These are phyloP conservation scores for Yamadazyma mexicana DNA, from an alignment of 1,139 yeast genomes.

Conservation along the genomic window DNA sequence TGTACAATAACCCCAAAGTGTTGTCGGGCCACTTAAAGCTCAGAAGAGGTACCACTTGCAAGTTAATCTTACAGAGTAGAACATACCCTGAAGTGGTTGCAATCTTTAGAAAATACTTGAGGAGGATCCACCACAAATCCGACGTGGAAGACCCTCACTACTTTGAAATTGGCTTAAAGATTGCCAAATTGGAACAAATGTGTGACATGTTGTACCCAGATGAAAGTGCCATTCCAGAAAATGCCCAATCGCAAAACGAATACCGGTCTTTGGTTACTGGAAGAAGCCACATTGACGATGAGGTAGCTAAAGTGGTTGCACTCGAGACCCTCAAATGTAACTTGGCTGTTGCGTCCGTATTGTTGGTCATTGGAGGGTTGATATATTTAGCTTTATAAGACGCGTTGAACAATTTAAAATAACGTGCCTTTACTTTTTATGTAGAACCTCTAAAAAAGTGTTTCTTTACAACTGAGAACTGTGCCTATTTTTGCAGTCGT, in stretches of 20 bases:
- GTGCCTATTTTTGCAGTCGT: too few relatives aligned
- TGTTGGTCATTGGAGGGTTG: constrained; percentile 1
- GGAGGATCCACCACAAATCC: constrained; percentile 75
- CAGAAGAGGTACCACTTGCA: constrained; percentile 87
- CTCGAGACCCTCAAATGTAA: constrained; percentile 30
- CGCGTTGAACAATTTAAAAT: background rate
- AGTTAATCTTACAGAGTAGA: constrained; percentile 70
- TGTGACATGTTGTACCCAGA: constrained; percentile 74
- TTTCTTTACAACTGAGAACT: too few relatives aligned
- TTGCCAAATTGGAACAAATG: constrained; percentile 86
- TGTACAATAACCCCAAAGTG: constrained; percentile 78
- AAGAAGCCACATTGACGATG: constrained; percentile 26
- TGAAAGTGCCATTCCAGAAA: constrained; percentile 29
- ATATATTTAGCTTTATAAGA: background rate
- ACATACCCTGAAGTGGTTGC: constrained; percentile 74
- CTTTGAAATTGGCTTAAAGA: constrained; percentile 75
- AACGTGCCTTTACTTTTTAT: too few relatives aligned
- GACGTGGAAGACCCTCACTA: constrained; percentile 85
- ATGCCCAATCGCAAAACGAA: constrained; percentile 27
- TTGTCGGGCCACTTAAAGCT: constrained; percentile 78
- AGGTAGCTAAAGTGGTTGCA: constrained; percentile 25
- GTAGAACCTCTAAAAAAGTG: too few relatives aligned
- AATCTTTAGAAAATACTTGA: constrained; percentile 72
- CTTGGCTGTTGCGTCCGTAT: constrained; percentile 14
- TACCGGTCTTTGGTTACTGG: constrained; percentile 22